Evolutionary conservation across 768 basidiomycete species (phyloP), one percentile per base, ranked within the genome.

Genomic region (Daedaleopsis sinensis): DNA sequence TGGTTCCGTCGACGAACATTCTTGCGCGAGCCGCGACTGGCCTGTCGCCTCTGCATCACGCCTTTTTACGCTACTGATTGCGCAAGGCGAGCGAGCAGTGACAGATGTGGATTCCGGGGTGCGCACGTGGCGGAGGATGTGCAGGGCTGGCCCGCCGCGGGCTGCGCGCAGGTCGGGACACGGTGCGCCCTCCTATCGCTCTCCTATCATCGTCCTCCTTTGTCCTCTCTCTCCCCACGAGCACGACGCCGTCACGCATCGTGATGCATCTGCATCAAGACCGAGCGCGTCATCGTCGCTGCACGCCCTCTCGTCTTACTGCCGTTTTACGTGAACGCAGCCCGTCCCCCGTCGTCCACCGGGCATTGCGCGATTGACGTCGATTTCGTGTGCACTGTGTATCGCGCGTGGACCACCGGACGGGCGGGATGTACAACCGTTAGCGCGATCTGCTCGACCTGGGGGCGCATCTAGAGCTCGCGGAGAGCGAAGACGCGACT

Each of bases 171-270:
- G 37, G 55, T 62, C 61, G 56, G 61, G 61, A 58, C 52, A 55
- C 61, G 61, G 61, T 42, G 56, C 61, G 61, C 61, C 37, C 49
- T 55, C 61, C 61, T 62, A 62, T 62, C 61, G 46, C 46, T 21
- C 57, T 52, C 55, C 61, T 49, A 62, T 62, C 56, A 39, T 47
- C 52, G 13, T 23, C 35, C 32, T 19, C 32, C 47, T 19, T 21
- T 48, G 13, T 19, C n/a, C 23, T 9, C 27, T 18, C 44, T 24
- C 18, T 42, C 39, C n/a, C n/a, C n/a, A n/a, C n/a, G n/a, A n/a
- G n/a, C n/a, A n/a, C n/a, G n/a, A n/a, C n/a, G n/a, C n/a, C n/a
- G n/a, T n/a, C n/a, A n/a, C n/a, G n/a, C n/a, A n/a, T n/a, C n/a
- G 13, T 42, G 39, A 42, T 12, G 39, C 39, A 8, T 38, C 37